Evolutionary conservation across 1,139 yeast genomes (phyloP), one percentile per base, ranked within the genome.

Genomic region (Meyerozyma athensensis): DNA sequence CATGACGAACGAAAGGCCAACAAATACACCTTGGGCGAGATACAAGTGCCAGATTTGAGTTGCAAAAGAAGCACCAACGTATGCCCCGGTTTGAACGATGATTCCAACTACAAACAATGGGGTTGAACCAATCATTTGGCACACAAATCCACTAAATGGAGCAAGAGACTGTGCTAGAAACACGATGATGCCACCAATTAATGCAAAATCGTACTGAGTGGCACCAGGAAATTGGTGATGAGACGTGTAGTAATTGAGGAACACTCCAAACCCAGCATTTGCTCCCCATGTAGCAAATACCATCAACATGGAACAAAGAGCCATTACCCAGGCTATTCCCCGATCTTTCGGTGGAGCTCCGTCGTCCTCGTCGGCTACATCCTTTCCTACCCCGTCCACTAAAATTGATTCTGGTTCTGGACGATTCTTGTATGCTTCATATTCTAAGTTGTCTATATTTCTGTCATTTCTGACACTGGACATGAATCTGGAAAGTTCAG

Each of bases 251-350:
- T 65, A 79, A 26, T 77, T 71, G 24, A 85, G 59, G 48, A 77
- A 82, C 4, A 85, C 82, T 35, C 92, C 90, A 50, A 72, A 85
- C 0, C 78, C 74, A 4, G 86, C 75, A 50, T 80, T 81, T 34
- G 80, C 67, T 17, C 95, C 95, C 95, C 95, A 85, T 1, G 89
- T 75, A 21, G 77, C 71, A 34, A 79, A 65, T 20, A 60, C 54
- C 19, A 65, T 54, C 34, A 72, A 50, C 54, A 76, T 65, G 1
- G 75, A 75, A 46, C 83, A 74, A 2, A 72, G 39, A 0, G 81
- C 77, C 38, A 80, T 71, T 6, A 80, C 74, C 89, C 92, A 84
- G 1, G 86, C 87, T 44, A 74, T 74, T 1, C 86, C 86, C 19
- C 78, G 77, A 58, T 83, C 92, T 2, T 82, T 79, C 2, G 82